Evolutionary conservation across 2,329 filamentous ascomycete species (phyloP).

Genomic region (Aspergillus fumigatus): DNA sequence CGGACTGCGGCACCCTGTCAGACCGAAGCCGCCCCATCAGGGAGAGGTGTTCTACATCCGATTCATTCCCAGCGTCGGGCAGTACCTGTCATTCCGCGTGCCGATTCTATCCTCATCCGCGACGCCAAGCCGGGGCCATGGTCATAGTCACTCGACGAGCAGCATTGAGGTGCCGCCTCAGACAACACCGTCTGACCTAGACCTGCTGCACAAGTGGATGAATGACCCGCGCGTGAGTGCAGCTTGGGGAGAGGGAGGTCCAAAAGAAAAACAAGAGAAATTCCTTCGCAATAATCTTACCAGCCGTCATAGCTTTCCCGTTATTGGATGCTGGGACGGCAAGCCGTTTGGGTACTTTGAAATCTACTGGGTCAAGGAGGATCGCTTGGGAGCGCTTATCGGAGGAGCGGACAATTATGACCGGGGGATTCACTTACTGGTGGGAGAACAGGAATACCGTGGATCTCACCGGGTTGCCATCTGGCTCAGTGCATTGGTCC

Average conservation of each 20-base stretch:
- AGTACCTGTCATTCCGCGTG: conserved; percentile 85
- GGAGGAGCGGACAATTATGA: conserved; percentile 72
- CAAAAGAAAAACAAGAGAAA: conserved; percentile 49
- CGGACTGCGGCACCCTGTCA: conserved; percentile 75
- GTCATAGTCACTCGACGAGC: conserved; percentile 31
- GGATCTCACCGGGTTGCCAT: conserved; percentile 69
- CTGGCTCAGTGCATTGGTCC: conserved; percentile 84
- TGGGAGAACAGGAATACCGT: conserved; percentile 89
- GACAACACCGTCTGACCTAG: conserved; percentile 51
- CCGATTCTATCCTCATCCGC: conserved; percentile 54
- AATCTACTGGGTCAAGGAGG: conserved; percentile 97
- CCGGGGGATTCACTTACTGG: conserved; percentile 78
- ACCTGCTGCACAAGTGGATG: conserved; percentile 83
- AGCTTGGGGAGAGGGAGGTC: conserved; percentile 74
- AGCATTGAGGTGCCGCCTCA: conserved; percentile 36
- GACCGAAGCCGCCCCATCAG: conserved; percentile 83
- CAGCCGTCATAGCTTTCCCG: conserved; percentile 76
- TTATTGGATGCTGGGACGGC: conserved; percentile 89
- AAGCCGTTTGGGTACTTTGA: conserved; percentile 97
- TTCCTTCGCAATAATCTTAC: conserved; percentile 66
- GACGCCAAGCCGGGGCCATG: conserved; percentile 15
- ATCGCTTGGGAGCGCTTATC: conserved; percentile 67
- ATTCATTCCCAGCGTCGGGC: conserved; percentile 73
- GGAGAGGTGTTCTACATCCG: conserved; percentile 89
- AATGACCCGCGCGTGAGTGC: conserved; percentile 73